Base-by-base conservation (phyloP, 371 early-diverging fungal species). In the Capillidium heterosporum region DNA sequence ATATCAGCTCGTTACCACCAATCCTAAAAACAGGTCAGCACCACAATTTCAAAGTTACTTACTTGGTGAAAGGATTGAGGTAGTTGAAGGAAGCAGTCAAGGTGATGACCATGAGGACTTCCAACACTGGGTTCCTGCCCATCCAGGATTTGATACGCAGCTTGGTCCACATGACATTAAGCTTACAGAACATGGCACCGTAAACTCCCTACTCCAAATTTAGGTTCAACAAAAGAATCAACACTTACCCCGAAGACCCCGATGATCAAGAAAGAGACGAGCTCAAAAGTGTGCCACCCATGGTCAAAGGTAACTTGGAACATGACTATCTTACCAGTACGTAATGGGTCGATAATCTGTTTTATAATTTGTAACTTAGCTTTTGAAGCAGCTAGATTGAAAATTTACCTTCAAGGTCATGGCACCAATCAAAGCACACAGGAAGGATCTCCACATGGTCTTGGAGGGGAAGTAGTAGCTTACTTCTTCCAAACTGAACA, bases 401-500 rank as follows among this genome's bases (percentile, higher is more conserved):
- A 61, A 66, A 32, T 65, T 55, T 58, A 85, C 71, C 71, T 87
- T 82, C 15, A 92, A 67, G 5, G 84, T 84, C 21, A 84, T 73
- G 2, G 89, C 86, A 1, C 90, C 92, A 0, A 86, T 75, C 61
- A 91, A 68, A 0, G 93, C 88, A 69, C 92, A 91, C 57, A 93
- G 84, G 65, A 91, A 93, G 60, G 82, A 80, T 44, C 91, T 71
- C 72, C 86, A 84, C 81, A 95, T 82, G 5, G 92, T 91, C 59
- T 87, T 84, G 48, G 77, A 76, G 5, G 95, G 91, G 57, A 95
- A 93, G 61, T 87, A 89, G 60, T 86, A 85, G 60, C 87, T 84
- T 27, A 92, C 81, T 71, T 94, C 95, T 93, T 89, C 70, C 69
- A 85, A 64, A 47, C 76, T 74, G 60, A 92, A 93, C 23, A 95